phyloP scores from a whole-genome alignment of 768 basidiomycete species.

The Leccinum disarticulatum region DNA sequence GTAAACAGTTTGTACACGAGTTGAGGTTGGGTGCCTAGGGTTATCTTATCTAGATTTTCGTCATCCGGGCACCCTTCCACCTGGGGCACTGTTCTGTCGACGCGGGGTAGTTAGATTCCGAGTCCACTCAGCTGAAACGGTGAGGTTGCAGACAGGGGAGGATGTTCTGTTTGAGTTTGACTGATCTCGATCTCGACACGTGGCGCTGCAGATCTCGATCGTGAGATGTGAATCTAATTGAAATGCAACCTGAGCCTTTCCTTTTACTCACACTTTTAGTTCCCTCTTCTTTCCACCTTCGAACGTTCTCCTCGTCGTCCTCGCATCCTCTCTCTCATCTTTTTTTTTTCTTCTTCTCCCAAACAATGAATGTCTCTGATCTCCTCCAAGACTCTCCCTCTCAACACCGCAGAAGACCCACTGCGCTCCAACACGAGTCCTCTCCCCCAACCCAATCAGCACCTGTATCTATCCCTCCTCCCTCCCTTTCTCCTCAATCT shows the following conservation, averaged over 20 bases:
- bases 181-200: slow-evolving; percentile 34
- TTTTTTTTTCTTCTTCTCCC: not conserved
- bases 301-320: slow-evolving; percentile 6
- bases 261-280: slow-evolving; percentile 30
- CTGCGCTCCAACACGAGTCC: slow-evolving; percentile 25
- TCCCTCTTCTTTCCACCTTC: slow-evolving; percentile 30
- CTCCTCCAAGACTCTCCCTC: slow-evolving; percentile 71
- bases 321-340: slow-evolving; percentile 1
- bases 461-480: slow-evolving; percentile 23
- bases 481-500: slow-evolving; percentile 33
- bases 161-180: not conserved
- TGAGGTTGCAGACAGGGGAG: not conserved
- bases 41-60: slow-evolving; percentile 1
- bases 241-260: slow-evolving; percentile 34
- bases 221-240: slow-evolving; percentile 35
- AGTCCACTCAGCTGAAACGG: not conserved
- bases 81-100: not conserved
- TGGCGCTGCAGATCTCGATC: slow-evolving; percentile 31
- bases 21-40: not conserved
- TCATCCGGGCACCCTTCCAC: not conserved
- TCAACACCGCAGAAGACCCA: slow-evolving; percentile 43
- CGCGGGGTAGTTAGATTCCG: not conserved
- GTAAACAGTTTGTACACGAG: not conserved
- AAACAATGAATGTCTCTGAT: slow-evolving; percentile 67
- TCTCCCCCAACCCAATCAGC: slow-evolving; percentile 29